Evolutionary conservation across 805 yeast species (phyloP).

Genomic region (Yarrowia deformans): DNA sequence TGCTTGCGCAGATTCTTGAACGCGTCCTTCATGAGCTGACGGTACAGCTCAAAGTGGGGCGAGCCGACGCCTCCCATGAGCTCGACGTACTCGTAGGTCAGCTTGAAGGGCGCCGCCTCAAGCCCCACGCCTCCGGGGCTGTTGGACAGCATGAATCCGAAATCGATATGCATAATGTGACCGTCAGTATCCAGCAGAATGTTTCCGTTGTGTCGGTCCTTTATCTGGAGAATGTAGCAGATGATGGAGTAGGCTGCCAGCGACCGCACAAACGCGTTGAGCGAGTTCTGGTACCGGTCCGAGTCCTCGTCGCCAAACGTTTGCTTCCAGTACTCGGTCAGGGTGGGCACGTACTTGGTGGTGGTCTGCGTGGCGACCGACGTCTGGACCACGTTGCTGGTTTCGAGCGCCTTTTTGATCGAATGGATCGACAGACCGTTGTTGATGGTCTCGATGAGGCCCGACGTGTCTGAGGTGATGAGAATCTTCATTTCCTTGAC

Average conservation of each 20-base stretch:
- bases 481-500: slow-evolving; percentile 91
- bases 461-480: slow-evolving; percentile 88
- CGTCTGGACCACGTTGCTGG: slow-evolving; percentile 16
- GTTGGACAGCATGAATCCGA: slow-evolving; percentile 90
- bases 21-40: slow-evolving; percentile 68
- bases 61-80: slow-evolving; percentile 81
- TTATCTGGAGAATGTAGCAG: slow-evolving; percentile 88
- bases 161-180: slow-evolving; percentile 88
- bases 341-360: slow-evolving; percentile 70
- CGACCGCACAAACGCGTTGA: slow-evolving; percentile 82
- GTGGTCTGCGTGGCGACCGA: slow-evolving; percentile 64
- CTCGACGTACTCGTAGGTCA: slow-evolving; percentile 88
- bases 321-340: slow-evolving; percentile 78
- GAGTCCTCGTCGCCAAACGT: slow-evolving; percentile 71
- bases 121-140: slow-evolving; percentile 94
- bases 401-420: slow-evolving; percentile 86
- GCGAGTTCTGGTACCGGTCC: slow-evolving; percentile 71
- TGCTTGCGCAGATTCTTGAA: slow-evolving; percentile 76
- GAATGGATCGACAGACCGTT: slow-evolving; percentile 95
- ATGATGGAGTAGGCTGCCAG: slow-evolving; percentile 94
- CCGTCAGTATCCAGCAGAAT: slow-evolving; percentile 96
- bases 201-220: slow-evolving; percentile 98
- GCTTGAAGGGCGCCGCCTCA: slow-evolving; percentile 96
- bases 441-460: slow-evolving; percentile 93
- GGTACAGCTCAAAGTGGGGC: slow-evolving; percentile 65